Base-by-base conservation (phyloP, 352 stramenopile genomes). In the Globisporangium middletonii region DNA sequence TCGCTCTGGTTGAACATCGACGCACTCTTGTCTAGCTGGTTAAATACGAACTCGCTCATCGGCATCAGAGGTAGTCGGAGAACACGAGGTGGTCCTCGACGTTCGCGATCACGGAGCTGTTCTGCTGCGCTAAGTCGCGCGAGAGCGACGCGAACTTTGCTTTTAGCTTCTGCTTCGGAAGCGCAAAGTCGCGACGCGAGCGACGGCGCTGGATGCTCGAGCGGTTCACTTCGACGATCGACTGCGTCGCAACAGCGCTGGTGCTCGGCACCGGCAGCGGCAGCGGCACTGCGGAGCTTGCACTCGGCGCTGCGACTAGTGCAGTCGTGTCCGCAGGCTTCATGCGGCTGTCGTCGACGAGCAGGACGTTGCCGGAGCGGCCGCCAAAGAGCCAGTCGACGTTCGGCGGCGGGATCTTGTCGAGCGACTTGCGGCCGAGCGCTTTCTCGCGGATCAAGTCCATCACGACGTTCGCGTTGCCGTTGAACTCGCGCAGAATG, bases 401-500 rank as follows among this genome's bases (percentile, higher is more conserved):
- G 46, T 80, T 70, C 7, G 81, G 81, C 2, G 72, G 54, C 12
- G 81, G 81, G 35, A 92, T 89, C 49, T 86, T 81, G 62, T 87
- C 72, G 27, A 88, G 57, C 16, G 77, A 67, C 58, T 89, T 80
- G 27, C 75, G 77, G 18, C 81, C 81, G 1, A 80, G 73, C 1
- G 79, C 78, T 61, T 88, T 92, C 55, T 89, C 79, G 49, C 80
- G 75, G 57, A 92, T 57, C n/a, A 69, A 65, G 28, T 92, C 72
- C 65, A 92, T 84, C 33, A 89, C 59, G 26, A 77, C 71, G 43
- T 76, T 83, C 26, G 79, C 73, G 30, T 85, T 87, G 27, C 72
- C 58, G 15, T 77, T 77, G 57, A 92, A 88, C 62, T 89, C 81
- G 15, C 69, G 79, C 60, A 92, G 61, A 8, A 92, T 54, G 53